Base-by-base conservation (phyloP, 768 basidiomycete species). In the Collybia mongolica region DNA sequence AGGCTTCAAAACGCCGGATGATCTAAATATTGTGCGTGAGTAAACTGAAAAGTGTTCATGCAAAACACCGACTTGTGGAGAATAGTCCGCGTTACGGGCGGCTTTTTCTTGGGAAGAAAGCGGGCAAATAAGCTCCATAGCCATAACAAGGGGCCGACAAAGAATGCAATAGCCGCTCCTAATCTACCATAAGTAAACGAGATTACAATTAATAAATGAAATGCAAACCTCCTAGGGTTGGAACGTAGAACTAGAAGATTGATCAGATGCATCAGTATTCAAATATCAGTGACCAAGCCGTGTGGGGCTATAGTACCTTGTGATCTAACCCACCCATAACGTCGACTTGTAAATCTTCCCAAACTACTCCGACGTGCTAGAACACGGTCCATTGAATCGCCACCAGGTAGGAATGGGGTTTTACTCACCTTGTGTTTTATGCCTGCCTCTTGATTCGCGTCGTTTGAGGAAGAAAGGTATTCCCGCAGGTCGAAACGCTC, bases 351-450 rank as follows among this genome's bases (percentile, higher is more conserved):
- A 90, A 68, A 56, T 84, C 73, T 45, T 86, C 77, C 88, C 88
- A 90, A 20, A 81, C 80, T 19, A 90, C 82, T 26, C 86, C 86
- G 6, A 90, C 85, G 52, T 86, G 83, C 75, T 79, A 48, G 12
- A 5, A 17, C n/a, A 49, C 20, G n/a, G 37, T 39, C 29, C n/a
- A 36, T n/a, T 50, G 37, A 43, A 22, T 26, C 18, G 1, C 32
- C 14, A 14, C 47, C 14, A 47, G 18, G 12, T 37, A 48, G 19
- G 28, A 46, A 32, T 50, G 39, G 15, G 22, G 38, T 39, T 7
- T n/a, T 3, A 47, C 64, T 14, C 24, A 72, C 77, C 60, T 90
- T 90, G 58, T 84, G 82, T 51, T 77, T 79, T 41, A 88, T 83
- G 14, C 87, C 87, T 2, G 84, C 84, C 17, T 66, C 61, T 48